Evolutionary conservation across 352 stramenopile species (phyloP).

Genomic region (Globisporangium polare): DNA sequence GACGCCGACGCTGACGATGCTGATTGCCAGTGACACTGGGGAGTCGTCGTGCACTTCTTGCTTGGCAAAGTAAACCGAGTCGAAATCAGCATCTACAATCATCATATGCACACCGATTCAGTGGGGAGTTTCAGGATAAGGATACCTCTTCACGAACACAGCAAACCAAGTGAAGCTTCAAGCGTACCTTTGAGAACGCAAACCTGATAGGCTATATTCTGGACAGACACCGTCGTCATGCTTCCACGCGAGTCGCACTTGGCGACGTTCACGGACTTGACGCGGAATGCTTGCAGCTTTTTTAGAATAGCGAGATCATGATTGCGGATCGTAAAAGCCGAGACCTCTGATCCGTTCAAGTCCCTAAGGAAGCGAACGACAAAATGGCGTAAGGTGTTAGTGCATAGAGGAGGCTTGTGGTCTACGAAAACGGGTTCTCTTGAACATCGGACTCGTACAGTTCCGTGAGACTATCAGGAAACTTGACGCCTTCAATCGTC

Average conservation of each 20-base stretch:
- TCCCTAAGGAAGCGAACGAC: neutral
- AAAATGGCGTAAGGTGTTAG: neutral
- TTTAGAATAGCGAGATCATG: conserved; percentile 4
- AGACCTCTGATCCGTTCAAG: conserved; percentile 6
- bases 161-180: too few species aligned
- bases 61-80: conserved; percentile 2
- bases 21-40: conserved; percentile 3
- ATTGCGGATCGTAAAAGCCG: conserved; percentile 13
- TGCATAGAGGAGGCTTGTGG: neutral
- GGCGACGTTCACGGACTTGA: neutral
- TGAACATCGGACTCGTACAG: neutral
- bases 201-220: neutral
- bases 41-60: neutral
- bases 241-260: conserved; percentile 1
- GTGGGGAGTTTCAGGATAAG: neutral
- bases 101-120: neutral
- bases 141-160: too few species aligned
- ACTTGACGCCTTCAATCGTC: conserved; percentile 17
- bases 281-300: neutral
- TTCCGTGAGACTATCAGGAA: conserved; percentile 2
- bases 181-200: conserved; percentile 14
- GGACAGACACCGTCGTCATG: neutral
- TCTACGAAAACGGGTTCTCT: neutral
- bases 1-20: conserved; percentile 6
- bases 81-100: conserved; percentile 12